A percentile compares a stretch with the other conserved stretches of the same genome.
Evolutionary conservation across 179 eudicot genomes (phyloP).

Genomic region (Pouteria campechiana): DNA sequence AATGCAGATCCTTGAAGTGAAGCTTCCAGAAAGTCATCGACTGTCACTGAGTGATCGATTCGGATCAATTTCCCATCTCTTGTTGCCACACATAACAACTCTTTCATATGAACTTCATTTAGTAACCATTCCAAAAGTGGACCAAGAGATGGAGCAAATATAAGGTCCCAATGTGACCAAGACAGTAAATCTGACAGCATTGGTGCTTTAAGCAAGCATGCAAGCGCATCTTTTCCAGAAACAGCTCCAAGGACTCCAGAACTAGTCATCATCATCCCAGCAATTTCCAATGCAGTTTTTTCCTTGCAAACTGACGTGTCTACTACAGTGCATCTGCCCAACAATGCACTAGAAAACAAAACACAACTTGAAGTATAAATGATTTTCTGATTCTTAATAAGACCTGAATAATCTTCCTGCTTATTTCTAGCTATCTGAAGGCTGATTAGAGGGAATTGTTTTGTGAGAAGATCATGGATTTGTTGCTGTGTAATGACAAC

Average conservation of each 20-base stretch:
- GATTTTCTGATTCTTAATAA: slow-evolving; percentile 22
- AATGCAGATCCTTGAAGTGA: slow-evolving; percentile 62
- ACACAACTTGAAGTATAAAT: slow-evolving; percentile 27
- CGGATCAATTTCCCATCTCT: slow-evolving; percentile 63
- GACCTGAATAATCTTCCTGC: slow-evolving; percentile 22
- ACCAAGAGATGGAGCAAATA: slow-evolving; percentile 81
- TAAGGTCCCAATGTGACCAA: slow-evolving; percentile 83
- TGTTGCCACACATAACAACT: slow-evolving; percentile 58
- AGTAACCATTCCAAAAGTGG: slow-evolving; percentile 71
- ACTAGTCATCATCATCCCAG: slow-evolving; percentile 6
- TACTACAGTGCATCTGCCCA: slow-evolving; percentile 14
- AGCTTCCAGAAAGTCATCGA: slow-evolving; percentile 59
- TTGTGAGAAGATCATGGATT: slow-evolving; percentile 43
- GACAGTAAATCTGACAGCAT: slow-evolving; percentile 56
- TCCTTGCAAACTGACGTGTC: slow-evolving; percentile 14
- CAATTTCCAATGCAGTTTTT: slow-evolving; percentile 9
- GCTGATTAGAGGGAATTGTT: slow-evolving; percentile 66
- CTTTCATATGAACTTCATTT: slow-evolving; percentile 50
- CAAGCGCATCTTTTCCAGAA: slow-evolving; percentile 54
- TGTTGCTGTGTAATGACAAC: slow-evolving; percentile 35
- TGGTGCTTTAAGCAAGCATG: slow-evolving; percentile 60
- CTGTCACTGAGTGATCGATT: slow-evolving; percentile 58
- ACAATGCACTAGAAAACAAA: slow-evolving; percentile 62
- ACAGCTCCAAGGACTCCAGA: slow-evolving; percentile 19
- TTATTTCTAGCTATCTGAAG: slow-evolving; percentile 29